Base-by-base conservation (phyloP, 2,329 filamentous ascomycete genomes). In the Diaporthe australafricana region DNA sequence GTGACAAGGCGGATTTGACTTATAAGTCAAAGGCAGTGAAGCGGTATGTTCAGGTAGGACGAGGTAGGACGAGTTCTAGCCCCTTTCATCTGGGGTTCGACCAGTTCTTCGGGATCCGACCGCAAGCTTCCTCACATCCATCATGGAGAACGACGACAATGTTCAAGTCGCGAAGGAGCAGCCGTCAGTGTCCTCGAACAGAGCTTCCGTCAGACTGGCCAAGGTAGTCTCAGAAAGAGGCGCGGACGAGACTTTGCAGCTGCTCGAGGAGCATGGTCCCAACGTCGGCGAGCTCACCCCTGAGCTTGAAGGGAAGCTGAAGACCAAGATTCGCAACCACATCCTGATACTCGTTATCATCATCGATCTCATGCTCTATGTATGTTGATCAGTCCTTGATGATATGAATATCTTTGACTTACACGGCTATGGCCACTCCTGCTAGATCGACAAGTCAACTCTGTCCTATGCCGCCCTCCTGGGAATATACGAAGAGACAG, bases 401-500 rank as follows among this genome's bases (percentile, higher is more conserved):
- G 38, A 22, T 42, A n/a, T 4, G 5, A 5, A 20, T 12, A 9
- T 5, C 5, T 9, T 27, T n/a, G 17, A 25, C 48, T 65, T 12
- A 67, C 42, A 9, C 25, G 16, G 12, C 53, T 69, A 12, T 3
- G n/a, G 32, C 42, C 66, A 48, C 30, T 42, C 2, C 12, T 1
- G 27, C 2, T 50, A 83, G 81, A 78, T 83, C 57, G 81, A 84
- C 70, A 84, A 84, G 75, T 79, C 82, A 0, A 84, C 82, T 0
- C 74, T 84, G 0, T 79, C 80, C 1, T 84, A 84, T 55, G 78
- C 82, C 7, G 80, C 83, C 0, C 80, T 85, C 27, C 76, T 85
- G 6, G 83, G 83, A 0, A 71, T 85, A 0, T 83, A 84, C 22
- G 80, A 84, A 45, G 82, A 84, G 60, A 84, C 81, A 0, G 79